Evolutionary conservation across 352 stramenopile genomes (phyloP).

Genomic region (Phytophthora capsici): DNA sequence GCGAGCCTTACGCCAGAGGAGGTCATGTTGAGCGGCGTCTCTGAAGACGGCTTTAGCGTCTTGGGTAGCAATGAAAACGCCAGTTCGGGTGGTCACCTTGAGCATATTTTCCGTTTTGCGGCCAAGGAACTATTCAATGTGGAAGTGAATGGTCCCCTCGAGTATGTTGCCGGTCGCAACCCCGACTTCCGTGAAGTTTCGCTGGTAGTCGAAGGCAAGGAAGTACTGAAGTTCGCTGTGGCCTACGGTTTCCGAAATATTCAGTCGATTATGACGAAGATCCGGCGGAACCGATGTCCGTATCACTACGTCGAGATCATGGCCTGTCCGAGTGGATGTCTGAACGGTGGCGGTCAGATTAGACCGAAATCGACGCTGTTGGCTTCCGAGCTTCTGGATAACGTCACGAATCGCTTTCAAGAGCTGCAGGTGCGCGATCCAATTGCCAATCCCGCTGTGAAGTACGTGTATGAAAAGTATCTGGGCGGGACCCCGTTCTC

Average conservation of each 20-base stretch:
- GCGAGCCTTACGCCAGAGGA: constrained; percentile 73
- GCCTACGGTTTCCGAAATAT: constrained; percentile 98
- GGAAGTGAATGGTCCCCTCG: constrained; percentile 78
- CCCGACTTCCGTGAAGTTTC: constrained; percentile 88
- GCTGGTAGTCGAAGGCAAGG: constrained; percentile 71
- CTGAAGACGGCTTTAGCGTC: constrained; percentile 55
- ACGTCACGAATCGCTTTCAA: constrained; percentile 74
- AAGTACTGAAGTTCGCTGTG: constrained; percentile 93
- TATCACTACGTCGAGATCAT: constrained; percentile 99
- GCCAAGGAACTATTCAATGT: constrained; percentile 91
- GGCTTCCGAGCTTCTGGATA: constrained; percentile 61
- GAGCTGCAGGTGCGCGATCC: constrained; percentile 64
- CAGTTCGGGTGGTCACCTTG: constrained; percentile 89
- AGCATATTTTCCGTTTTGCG: constrained; percentile 93
- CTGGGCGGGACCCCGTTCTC: constrained; percentile 80
- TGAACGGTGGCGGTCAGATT: constrained; percentile 97
- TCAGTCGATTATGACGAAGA: constrained; percentile 94
- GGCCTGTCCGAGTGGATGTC: constrained; percentile 97
- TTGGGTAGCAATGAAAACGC: constrained; percentile 71
- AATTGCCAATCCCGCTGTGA: constrained; percentile 73
- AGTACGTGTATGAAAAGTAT: constrained; percentile 86
- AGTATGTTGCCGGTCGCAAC: constrained; percentile 91
- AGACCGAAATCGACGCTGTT: constrained; percentile 69
- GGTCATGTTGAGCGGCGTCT: constrained; percentile 72
- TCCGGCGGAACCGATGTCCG: constrained; percentile 88